Percentiles rank a stretch among this genome's conserved stretches.
Conservation (phyloP, 2,329 filamentous ascomycete genomes). For the Fusarium ambrosium region DNA sequence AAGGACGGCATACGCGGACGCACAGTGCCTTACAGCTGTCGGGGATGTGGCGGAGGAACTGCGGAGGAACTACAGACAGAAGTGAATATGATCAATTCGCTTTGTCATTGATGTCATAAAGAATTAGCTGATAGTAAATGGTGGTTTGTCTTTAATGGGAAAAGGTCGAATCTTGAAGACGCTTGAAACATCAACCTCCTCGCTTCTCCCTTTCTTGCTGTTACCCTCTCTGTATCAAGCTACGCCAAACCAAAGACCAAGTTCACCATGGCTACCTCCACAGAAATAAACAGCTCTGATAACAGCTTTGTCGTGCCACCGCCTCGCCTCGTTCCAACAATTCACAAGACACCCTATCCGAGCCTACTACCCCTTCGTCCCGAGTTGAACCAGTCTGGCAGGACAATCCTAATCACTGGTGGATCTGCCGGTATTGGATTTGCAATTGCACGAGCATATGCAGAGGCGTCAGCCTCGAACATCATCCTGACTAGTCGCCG, state of each 20-base stretch:
- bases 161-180: too few relatives aligned
- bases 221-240: background rate
- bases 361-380: background rate
- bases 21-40: background rate
- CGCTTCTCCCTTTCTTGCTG: too few relatives aligned
- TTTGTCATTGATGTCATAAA: background rate
- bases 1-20: background rate
- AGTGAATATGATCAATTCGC: background rate
- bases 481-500: background rate
- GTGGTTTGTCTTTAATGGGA: background rate
- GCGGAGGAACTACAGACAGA: background rate
- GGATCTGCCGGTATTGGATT: background rate
- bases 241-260: accelerated
- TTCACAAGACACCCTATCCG: background rate
- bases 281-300: background rate
- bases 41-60: background rate
- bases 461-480: background rate
- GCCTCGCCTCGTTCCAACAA: background rate
- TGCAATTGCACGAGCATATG: background rate
- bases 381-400: background rate
- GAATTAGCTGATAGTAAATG: background rate
- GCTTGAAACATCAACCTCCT: too few relatives aligned
- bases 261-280: background rate
- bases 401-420: background rate
- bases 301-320: background rate